Evolutionary conservation across 345 rosid species (phyloP).

Genomic region (Populus tremula): DNA sequence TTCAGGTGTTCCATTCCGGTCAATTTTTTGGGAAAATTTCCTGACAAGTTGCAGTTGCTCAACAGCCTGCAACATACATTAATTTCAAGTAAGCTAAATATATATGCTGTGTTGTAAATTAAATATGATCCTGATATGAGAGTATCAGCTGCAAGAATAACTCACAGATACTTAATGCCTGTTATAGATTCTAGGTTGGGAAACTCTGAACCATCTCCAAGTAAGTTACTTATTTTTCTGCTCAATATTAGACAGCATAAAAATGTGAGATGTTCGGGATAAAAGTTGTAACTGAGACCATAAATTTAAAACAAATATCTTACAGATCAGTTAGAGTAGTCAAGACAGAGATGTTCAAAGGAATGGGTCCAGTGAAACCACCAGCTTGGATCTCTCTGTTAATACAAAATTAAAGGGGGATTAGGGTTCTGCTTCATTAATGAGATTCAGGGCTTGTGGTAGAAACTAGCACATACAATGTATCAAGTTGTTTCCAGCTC

Average conservation of each 20-base stretch:
- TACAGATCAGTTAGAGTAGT: constrained; percentile 7
- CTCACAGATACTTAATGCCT: too few relatives aligned
- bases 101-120: too few relatives aligned
- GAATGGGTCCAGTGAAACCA: constrained; percentile 21
- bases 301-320: background rate
- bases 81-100: too few relatives aligned
- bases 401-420: background rate
- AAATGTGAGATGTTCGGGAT: too few relatives aligned
- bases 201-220: too few relatives aligned
- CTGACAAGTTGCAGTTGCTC: too few relatives aligned
- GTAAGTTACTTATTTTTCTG: background rate
- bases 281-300: too few relatives aligned
- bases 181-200: too few relatives aligned
- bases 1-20: background rate
- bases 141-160: too few relatives aligned
- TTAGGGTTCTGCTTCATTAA: background rate
- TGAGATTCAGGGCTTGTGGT: background rate
- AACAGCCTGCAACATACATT: too few relatives aligned
- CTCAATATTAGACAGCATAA: background rate
- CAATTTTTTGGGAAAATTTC: background rate
- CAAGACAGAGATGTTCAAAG: constrained; percentile 3
- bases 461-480: background rate
- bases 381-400: constrained; percentile 17
- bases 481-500: constrained; percentile 4
- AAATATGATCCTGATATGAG: too few relatives aligned